These are phyloP conservation scores for Oxytropis ochrocephala DNA, from an alignment of 306 rosid species.

Conservation along the genomic window DNA sequence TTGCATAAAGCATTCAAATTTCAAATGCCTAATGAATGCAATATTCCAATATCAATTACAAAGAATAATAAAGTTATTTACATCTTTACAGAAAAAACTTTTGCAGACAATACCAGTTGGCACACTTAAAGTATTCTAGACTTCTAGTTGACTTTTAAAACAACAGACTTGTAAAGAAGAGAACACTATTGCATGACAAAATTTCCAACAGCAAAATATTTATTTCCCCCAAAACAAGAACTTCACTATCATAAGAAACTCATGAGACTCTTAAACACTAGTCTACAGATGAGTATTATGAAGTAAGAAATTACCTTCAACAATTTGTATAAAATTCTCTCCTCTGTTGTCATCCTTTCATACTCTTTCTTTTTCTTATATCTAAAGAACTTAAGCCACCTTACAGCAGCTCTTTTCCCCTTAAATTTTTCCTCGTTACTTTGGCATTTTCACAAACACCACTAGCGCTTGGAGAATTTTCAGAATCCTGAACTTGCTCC, in stretches of 20 bases:
- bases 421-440: slow-evolving; percentile 58
- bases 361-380: slow-evolving; percentile 76
- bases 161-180: not conserved
- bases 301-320: slow-evolving; percentile 39
- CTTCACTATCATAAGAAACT: not conserved
- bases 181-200: not conserved
- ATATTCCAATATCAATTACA: not conserved
- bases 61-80: not conserved
- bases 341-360: slow-evolving; percentile 82
- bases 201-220: not conserved
- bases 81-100: not conserved
- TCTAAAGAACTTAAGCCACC: slow-evolving; percentile 85
- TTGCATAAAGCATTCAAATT: too few species aligned
- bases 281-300: not conserved
- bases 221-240: not conserved
- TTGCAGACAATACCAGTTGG: not conserved
- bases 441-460: slow-evolving; percentile 20
- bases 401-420: slow-evolving; percentile 87
- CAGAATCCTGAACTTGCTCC: slow-evolving; percentile 28
- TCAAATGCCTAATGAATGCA: too few species aligned
- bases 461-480: slow-evolving; percentile 16
- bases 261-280: not conserved
- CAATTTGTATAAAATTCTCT: slow-evolving; percentile 59
- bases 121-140: not conserved
- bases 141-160: not conserved